phyloP scores from a whole-genome alignment of 225 moss, liverwort and hornwort genomes.

The Straminergon stramineum region DNA sequence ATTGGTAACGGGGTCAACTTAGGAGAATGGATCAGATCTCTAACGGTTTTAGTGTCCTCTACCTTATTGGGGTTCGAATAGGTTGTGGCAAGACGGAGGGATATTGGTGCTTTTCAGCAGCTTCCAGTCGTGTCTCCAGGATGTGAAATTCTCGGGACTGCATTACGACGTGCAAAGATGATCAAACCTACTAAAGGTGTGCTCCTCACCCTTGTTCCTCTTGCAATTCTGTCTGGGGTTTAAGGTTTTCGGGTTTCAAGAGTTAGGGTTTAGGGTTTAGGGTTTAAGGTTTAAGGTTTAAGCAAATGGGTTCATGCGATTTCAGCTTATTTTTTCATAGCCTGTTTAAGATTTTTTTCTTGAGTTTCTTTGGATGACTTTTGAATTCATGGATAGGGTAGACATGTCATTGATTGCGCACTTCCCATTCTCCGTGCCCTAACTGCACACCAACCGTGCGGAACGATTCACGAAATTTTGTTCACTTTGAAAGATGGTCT shows the following conservation, averaged over 20 bases:
- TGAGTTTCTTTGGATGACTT: background rate
- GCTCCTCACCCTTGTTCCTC: background rate
- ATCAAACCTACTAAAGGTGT: conserved; percentile 96
- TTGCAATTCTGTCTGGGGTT: background rate
- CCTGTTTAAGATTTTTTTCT: background rate
- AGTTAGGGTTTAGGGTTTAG: background rate
- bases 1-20: background rate
- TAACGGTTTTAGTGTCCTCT: background rate
- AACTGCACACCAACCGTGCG: background rate
- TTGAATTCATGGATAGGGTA: background rate
- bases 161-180: conserved; percentile 86
- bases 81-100: conserved; percentile 37
- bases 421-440: background rate
- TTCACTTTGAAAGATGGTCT: background rate
- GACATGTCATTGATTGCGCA: background rate
- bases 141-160: conserved; percentile 84
- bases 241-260: background rate
- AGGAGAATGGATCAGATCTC: background rate
- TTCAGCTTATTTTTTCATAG: background rate
- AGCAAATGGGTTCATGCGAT: background rate
- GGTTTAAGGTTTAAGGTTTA: background rate
- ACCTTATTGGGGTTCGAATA: background rate
- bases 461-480: background rate
- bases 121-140: conserved; percentile 92
- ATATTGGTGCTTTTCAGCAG: conserved; percentile 95